phyloP scores from a whole-genome alignment of 306 rosid species.

The cucumber (Cucumis sativus) region Cucumber_9930_V3 NC_026660.2:54001-54500 shows the following conservation, averaged over 20 bases:
- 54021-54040: constrained; percentile 74
- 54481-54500: constrained; percentile 60
- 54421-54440: constrained; percentile 72
- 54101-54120: constrained; percentile 73
- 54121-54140: constrained; percentile 75
- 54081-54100: constrained; percentile 87
- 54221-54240: constrained; percentile 91
- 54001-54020: constrained; percentile 69
- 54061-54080: constrained; percentile 88
- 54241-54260: constrained; percentile 86
- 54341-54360: constrained; percentile 84
- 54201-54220: constrained; percentile 87
- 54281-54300: constrained; percentile 82
- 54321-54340: constrained; percentile 91
- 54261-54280: constrained; percentile 83
- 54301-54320: constrained; percentile 98
- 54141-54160: constrained; percentile 68
- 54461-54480: constrained; percentile 78
- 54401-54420: constrained; percentile 91
- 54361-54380: constrained; percentile 74
- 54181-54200: constrained; percentile 75
- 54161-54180: constrained; percentile 89
- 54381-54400: constrained; percentile 89
- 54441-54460: constrained; percentile 95
- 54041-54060: constrained; percentile 78